Percentiles rank a stretch among this genome's conserved stretches.
Evolutionary conservation across 2,329 filamentous ascomycete species (phyloP).

Genomic region (Geosmithia morbida): DNA sequence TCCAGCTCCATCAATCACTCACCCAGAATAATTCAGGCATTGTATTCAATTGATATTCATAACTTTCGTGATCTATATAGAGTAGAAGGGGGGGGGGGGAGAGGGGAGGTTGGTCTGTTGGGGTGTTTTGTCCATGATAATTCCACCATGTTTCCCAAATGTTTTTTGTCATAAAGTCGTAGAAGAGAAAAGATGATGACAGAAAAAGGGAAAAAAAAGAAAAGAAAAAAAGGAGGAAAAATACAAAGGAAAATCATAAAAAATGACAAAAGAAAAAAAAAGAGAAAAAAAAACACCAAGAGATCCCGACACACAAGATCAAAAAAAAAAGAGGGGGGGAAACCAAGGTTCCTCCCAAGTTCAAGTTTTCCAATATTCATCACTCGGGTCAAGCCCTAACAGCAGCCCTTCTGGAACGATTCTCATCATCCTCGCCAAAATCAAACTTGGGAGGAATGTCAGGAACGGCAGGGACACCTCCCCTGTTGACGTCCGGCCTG

Average conservation of each 20-base stretch:
- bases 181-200: not conserved
- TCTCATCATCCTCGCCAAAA: slow-evolving; percentile 18
- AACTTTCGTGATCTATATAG: not conserved
- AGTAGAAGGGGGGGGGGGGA: not conserved
- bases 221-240: too few species aligned
- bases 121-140: too few species aligned
- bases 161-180: not conserved
- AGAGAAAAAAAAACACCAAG: not conserved
- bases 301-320: too few species aligned
- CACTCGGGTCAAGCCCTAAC: not conserved
- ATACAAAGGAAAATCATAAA: not conserved
- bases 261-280: not conserved
- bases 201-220: too few species aligned
- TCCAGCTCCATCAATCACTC: too few species aligned
- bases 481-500: slow-evolving; percentile 29
- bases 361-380: too few species aligned
- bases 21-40: too few species aligned
- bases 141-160: not conserved
- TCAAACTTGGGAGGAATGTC: slow-evolving; percentile 27
- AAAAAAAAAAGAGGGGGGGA: too few species aligned
- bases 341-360: too few species aligned
- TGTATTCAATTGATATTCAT: not conserved
- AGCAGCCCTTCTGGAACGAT: slow-evolving; percentile 13
- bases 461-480: slow-evolving; percentile 29
- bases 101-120: too few species aligned